A percentile compares a stretch with the other conserved stretches of the same genome.
Evolutionary conservation across 345 rosid species (phyloP).

Genomic region (Melaleuca quinquenervia): DNA sequence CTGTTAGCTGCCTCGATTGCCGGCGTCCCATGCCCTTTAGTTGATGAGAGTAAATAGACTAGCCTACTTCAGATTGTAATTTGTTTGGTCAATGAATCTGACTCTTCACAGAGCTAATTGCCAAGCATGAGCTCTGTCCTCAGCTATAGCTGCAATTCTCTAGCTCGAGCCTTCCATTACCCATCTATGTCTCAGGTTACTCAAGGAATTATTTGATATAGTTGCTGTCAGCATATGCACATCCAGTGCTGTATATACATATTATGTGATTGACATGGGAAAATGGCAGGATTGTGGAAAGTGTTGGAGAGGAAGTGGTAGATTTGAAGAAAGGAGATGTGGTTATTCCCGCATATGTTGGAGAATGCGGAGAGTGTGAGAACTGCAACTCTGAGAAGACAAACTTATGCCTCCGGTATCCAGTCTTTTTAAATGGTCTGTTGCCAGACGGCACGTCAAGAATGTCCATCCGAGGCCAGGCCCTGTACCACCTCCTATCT

Average conservation of each 20-base stretch:
- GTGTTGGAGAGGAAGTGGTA: conserved; percentile 46
- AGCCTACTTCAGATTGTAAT: not conserved
- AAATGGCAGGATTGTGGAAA: conserved; percentile 38
- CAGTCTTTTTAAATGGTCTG: conserved; percentile 17
- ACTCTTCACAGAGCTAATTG: not conserved
- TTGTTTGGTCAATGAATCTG: not conserved
- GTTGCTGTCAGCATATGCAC: not conserved
- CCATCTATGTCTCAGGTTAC: not conserved
- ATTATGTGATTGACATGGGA: not conserved
- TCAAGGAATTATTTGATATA: not conserved
- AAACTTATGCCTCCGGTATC: conserved; percentile 41
- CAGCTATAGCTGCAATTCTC: not conserved
- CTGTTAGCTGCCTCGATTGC: not conserved
- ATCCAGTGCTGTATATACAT: not conserved
- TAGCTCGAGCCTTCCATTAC: not conserved
- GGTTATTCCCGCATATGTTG: conserved; percentile 38
- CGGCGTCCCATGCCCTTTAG: not conserved
- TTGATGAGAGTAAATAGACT: not conserved
- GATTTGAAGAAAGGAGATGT: conserved; percentile 43
- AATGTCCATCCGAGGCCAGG: conserved; percentile 36
- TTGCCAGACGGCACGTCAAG: conserved; percentile 48
- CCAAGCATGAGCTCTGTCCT: not conserved
- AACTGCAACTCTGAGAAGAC: conserved; percentile 30
- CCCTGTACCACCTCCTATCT: conserved; percentile 28
- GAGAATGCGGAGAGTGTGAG: conserved; percentile 55